Evolutionary conservation across 169 alveolate species (phyloP).

Genomic region (Plasmodium adleri): DNA sequence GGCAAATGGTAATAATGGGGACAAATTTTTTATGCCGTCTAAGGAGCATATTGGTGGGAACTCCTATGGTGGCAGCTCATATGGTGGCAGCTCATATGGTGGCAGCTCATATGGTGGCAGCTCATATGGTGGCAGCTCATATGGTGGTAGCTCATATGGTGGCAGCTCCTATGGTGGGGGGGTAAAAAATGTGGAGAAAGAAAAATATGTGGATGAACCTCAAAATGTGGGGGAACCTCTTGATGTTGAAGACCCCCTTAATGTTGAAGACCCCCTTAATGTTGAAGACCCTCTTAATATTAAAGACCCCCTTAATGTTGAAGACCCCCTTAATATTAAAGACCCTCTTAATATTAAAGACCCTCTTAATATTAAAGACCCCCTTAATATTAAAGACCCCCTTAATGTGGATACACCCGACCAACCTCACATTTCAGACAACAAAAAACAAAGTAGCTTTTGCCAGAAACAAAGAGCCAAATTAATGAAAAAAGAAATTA

Average conservation of each 20-base stretch:
- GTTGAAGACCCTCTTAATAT: too few relatives aligned
- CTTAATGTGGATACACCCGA: background rate
- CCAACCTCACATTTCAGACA: background rate
- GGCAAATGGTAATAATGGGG: background rate
- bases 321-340: background rate
- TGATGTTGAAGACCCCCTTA: too few relatives aligned
- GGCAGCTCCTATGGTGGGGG: too few relatives aligned
- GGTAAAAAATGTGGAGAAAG: too few relatives aligned
- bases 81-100: too few relatives aligned
- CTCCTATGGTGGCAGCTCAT: too few relatives aligned
- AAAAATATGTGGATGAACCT: too few relatives aligned
- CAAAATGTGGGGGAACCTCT: too few relatives aligned
- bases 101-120: too few relatives aligned
- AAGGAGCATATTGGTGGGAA: background rate
- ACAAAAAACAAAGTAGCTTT: constrained; percentile 28
- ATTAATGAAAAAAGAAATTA: constrained; percentile 33
- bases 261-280: too few relatives aligned
- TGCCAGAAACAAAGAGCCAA: constrained; percentile 59
- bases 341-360: background rate
- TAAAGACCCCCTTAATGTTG: background rate
- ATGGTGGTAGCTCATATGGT: too few relatives aligned
- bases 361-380: background rate
- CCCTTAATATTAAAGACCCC: background rate
- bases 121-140: too few relatives aligned
- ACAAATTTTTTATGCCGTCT: background rate